Evolutionary conservation across 768 basidiomycete species (phyloP), one percentile per base, ranked within the genome.

Genomic region (Tubosaeta sp.): DNA sequence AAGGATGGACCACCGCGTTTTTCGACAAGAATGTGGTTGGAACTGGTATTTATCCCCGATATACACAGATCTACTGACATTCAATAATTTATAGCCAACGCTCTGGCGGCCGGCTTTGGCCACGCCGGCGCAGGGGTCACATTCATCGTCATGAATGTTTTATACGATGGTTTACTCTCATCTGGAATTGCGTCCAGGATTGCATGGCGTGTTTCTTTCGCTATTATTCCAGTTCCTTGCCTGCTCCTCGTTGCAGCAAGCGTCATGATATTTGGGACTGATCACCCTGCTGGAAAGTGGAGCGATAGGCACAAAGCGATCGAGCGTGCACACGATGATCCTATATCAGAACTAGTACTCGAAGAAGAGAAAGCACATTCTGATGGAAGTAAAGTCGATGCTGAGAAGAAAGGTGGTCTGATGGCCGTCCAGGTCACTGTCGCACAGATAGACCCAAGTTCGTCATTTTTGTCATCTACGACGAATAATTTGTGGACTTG

Each of bases 1-100:
- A 82, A 46, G 76, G 76, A 3, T 82, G 83, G 79, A 81, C 81
- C 10, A 80, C 83, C 0, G 68, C 66, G 3, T 83, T 84, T 65
- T 84, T 79, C 61, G 80, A 82, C 61, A 81, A 76, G 40, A 63
- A 64, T 39, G 60, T 72, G 30, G 76, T 77, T 16, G 76, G 76
- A 4, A 65, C 64, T 0, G 67, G 66, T 67, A 55, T 14, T 41
- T 2, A 16, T 39, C 27, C 30, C 21, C 34, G 16, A 8, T n/a
- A 30, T 24, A 24, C 41, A 34, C 32, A 3, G n/a, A 16, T 46
- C 34, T n/a, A 12, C 31, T 67, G 71, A 24, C 30, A 72, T 18
- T 30, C n/a, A n/a, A 2, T n/a, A 18, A 11, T 29, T 71, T 7
- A 66, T 65, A 22, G 78, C 81, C 0, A 83, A 82, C 57, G 80